Evolutionary conservation across 228 moss, liverwort and hornwort genomes (phyloP).

Genomic region (Sphagnum magellanicum): DNA sequence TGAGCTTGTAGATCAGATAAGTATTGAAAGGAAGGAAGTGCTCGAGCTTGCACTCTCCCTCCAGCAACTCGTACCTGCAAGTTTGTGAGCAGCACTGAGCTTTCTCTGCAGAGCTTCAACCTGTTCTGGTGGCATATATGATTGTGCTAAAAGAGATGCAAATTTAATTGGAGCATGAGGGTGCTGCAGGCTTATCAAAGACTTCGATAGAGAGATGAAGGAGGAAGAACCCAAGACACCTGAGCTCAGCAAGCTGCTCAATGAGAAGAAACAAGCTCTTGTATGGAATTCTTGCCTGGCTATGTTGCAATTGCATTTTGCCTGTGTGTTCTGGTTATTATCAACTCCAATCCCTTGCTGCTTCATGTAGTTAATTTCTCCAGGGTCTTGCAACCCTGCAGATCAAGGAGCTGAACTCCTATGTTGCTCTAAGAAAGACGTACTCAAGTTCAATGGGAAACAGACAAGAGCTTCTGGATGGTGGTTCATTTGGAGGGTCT

Average conservation of each 20-base stretch:
- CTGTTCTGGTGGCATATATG: neutral
- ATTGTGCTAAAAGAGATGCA: no score
- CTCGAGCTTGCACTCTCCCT: neutral
- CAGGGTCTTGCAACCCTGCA: slow-evolving; percentile 5
- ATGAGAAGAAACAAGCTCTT: slow-evolving; percentile 71
- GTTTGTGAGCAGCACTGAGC: neutral
- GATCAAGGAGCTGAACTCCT: slow-evolving; percentile 90
- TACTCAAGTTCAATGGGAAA: slow-evolving; percentile 63
- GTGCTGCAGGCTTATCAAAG: slow-evolving; percentile 58
- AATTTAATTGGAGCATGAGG: neutral
- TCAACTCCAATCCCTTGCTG: no score
- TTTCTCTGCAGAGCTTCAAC: neutral
- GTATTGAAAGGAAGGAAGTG: neutral
- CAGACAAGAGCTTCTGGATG: slow-evolving; percentile 54
- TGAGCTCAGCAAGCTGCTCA: slow-evolving; percentile 54
- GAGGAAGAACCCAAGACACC: slow-evolving; percentile 33
- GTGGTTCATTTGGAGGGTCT: slow-evolving; percentile 29
- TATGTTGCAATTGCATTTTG: neutral
- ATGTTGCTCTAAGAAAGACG: slow-evolving; percentile 89
- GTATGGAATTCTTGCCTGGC: slow-evolving; percentile 21
- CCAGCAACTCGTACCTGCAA: neutral
- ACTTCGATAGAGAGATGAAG: slow-evolving; percentile 63
- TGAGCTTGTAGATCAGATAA: neutral
- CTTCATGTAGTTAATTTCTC: no score
- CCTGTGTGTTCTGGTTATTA: neutral